A percentile compares a stretch with the other conserved stretches of the same genome.
Conservation (phyloP, 441 rosid species). For the Adansonia rubrostipa region DNA sequence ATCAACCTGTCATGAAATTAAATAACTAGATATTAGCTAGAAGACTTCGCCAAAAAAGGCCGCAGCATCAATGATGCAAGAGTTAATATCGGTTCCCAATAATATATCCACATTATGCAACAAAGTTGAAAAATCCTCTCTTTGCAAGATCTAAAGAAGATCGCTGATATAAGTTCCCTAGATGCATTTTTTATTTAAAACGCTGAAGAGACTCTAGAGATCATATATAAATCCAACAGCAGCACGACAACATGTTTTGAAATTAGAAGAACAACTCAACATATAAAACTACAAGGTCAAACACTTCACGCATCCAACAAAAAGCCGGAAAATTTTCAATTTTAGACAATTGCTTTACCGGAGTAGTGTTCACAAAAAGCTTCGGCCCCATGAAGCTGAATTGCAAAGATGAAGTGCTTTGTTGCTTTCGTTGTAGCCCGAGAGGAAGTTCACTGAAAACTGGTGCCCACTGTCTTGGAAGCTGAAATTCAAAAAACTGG, state of each 20-base stretch:
- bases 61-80: background rate
- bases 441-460: slow-evolving; percentile 75
- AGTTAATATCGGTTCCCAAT: background rate
- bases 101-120: background rate
- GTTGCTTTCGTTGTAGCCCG: slow-evolving; percentile 66
- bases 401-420: slow-evolving; percentile 54
- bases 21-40: background rate
- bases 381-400: slow-evolving; percentile 77
- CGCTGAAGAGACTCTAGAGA: background rate
- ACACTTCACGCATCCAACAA: slow-evolving; percentile 5
- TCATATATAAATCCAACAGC: slow-evolving; percentile 18
- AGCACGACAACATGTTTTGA: background rate
- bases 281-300: slow-evolving; percentile 12
- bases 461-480: slow-evolving; percentile 80
- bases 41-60: background rate
- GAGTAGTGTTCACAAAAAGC: slow-evolving; percentile 68
- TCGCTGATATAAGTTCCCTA: background rate
- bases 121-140: slow-evolving; percentile 9
- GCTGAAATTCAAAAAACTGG: slow-evolving; percentile 78
- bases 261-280: background rate
- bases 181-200: background rate
- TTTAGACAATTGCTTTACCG: slow-evolving; percentile 38
- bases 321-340: background rate
- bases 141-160: slow-evolving; percentile 5
- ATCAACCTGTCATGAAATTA: slow-evolving; percentile 19